Conservation (phyloP, 192 early-diverging fungal genomes). For the Geranomyces michiganensis region DNA sequence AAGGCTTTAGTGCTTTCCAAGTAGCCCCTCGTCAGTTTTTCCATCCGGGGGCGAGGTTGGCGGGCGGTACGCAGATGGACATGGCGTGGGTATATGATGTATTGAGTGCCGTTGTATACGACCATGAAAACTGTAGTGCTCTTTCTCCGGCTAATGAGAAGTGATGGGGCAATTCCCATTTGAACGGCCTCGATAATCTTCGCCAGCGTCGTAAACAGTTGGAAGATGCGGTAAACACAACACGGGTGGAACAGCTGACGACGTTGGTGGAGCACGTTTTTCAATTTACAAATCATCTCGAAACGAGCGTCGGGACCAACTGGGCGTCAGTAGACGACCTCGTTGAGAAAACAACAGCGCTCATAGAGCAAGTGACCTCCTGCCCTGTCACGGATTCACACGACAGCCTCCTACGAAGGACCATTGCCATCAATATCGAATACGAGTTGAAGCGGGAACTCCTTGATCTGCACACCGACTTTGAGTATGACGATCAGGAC, state of each 20-base stretch:
- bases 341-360: background rate
- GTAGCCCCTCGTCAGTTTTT: too few relatives aligned
- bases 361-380: background rate
- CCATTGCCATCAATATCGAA: background rate
- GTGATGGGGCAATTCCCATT: too few relatives aligned
- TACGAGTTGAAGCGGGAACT: background rate
- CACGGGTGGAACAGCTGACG: background rate
- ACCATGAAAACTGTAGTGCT: too few relatives aligned
- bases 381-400: background rate
- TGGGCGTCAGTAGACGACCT: slow-evolving; percentile 3
- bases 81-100: too few relatives aligned
- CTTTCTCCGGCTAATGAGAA: too few relatives aligned
- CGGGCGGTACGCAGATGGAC: too few relatives aligned
- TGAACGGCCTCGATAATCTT: background rate
- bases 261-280: background rate
- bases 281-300: background rate
- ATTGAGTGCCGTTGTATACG: too few relatives aligned
- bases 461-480: background rate
- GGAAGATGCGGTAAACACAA: background rate
- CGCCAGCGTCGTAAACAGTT: background rate
- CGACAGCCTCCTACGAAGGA: background rate
- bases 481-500: background rate
- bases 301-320: background rate
- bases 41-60: too few relatives aligned
- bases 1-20: too few relatives aligned